phyloP scores from a whole-genome alignment of 139 green algal genomes.

The Closterium sp. region DNA sequence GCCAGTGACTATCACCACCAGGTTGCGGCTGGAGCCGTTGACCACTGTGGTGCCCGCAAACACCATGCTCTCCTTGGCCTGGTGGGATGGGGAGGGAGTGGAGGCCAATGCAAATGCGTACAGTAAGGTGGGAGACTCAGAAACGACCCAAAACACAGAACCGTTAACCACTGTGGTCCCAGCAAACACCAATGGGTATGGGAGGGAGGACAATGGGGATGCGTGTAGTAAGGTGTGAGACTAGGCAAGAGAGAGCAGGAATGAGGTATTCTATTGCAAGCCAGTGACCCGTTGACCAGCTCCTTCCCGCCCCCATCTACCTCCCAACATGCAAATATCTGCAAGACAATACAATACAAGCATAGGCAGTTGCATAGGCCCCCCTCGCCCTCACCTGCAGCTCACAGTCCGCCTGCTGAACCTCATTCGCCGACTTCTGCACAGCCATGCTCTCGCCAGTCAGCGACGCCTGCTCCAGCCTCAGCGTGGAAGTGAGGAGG shows the following conservation, averaged over 20 bases:
- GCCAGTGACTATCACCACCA: slow-evolving; percentile 85
- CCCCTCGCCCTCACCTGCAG: not conserved
- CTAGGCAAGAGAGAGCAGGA: slow-evolving; percentile 65
- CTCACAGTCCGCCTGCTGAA: not conserved
- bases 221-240: slow-evolving; percentile 49
- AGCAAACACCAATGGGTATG: slow-evolving; percentile 86
- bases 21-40: slow-evolving; percentile 70
- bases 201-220: no score
- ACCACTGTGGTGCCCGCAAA: slow-evolving; percentile 92
- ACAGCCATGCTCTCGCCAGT: slow-evolving; percentile 89
- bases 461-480: slow-evolving; percentile 88
- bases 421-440: slow-evolving; percentile 62
- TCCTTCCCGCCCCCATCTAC: not conserved
- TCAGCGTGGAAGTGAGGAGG: slow-evolving; percentile 86
- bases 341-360: no score
- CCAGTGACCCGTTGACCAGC: no score
- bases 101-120: no score
- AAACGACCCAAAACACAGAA: no score
- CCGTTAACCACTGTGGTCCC: slow-evolving; percentile 91
- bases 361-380: no score
- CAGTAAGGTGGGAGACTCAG: no score
- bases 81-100: no score
- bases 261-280: not conserved
- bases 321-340: slow-evolving; percentile 74
- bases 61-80: slow-evolving; percentile 97